A percentile compares a stretch with the other conserved stretches of the same genome.
These are phyloP conservation scores for Trametes gibbosa DNA, from an alignment of 768 basidiomycete species.

Conservation along the genomic window DNA sequence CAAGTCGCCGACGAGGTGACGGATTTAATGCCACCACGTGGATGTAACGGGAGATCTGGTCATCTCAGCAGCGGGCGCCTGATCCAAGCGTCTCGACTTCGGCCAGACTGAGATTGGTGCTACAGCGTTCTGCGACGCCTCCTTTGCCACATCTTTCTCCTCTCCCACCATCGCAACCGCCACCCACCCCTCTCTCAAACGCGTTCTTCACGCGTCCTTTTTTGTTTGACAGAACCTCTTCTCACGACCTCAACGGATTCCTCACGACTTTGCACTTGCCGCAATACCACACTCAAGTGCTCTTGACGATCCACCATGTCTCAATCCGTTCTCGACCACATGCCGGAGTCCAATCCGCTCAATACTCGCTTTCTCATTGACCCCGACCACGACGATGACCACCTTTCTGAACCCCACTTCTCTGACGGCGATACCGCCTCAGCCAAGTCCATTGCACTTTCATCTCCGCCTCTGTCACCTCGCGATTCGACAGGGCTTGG, in stretches of 20 bases:
- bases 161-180: not conserved
- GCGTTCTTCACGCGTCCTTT: not conserved
- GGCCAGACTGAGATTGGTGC: not conserved
- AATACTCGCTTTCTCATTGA: constrained; percentile 25
- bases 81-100: not conserved
- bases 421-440: constrained; percentile 74
- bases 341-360: constrained; percentile 18
- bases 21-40: not conserved
- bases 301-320: constrained; percentile 11
- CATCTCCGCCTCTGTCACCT: constrained; percentile 58
- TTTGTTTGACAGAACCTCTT: not conserved
- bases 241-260: not conserved
- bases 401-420: constrained; percentile 19
- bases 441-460: constrained; percentile 73
- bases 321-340: constrained; percentile 16
- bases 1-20: too few relatives aligned
- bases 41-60: not conserved
- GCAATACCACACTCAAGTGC: not conserved
- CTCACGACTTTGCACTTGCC: not conserved
- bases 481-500: constrained; percentile 27
- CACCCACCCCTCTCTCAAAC: not conserved
- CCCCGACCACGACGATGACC: constrained; percentile 20
- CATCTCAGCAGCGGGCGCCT: constrained; percentile 2
- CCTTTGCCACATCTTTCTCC: not conserved
- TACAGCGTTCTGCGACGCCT: constrained; percentile 1